Evolutionary conservation across 805 yeast species (phyloP).

Genomic region (Cyberlindnera lachancei): DNA sequence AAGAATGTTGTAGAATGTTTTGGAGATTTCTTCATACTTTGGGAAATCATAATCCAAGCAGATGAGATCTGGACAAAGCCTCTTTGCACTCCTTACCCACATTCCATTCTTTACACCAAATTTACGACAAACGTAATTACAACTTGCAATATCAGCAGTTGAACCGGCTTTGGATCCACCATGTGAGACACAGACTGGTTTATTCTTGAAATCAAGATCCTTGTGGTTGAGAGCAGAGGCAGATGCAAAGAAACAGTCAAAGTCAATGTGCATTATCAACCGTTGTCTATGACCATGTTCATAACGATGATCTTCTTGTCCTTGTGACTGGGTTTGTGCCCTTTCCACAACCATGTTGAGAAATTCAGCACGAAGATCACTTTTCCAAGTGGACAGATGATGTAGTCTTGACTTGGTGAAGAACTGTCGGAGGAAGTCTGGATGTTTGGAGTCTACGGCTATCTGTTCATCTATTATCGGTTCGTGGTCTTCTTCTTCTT

Average conservation of each 20-base stretch:
- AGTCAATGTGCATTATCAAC: conserved; percentile 73
- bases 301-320: background rate
- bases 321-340: conserved; percentile 6
- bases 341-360: conserved; percentile 38
- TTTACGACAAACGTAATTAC: conserved; percentile 82
- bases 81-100: conserved; percentile 72
- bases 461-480: background rate
- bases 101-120: conserved; percentile 79
- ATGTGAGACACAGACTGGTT: conserved; percentile 58
- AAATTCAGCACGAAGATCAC: conserved; percentile 58
- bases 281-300: conserved; percentile 1
- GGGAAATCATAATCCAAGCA: conserved; percentile 68
- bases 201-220: conserved; percentile 36
- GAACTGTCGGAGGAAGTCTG: conserved; percentile 63
- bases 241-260: conserved; percentile 90
- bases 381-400: conserved; percentile 83
- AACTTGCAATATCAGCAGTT: conserved; percentile 81
- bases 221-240: conserved; percentile 62
- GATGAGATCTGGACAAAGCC: conserved; percentile 57
- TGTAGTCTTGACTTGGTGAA: conserved; percentile 82
- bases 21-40: conserved; percentile 60
- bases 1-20: conserved; percentile 55
- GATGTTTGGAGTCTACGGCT: conserved; percentile 59
- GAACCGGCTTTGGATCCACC: conserved; percentile 27
- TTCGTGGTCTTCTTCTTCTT: conserved; percentile 4